Evolutionary conservation across 768 basidiomycete species (phyloP).

Genomic region (Chalciporus piperatus): DNA sequence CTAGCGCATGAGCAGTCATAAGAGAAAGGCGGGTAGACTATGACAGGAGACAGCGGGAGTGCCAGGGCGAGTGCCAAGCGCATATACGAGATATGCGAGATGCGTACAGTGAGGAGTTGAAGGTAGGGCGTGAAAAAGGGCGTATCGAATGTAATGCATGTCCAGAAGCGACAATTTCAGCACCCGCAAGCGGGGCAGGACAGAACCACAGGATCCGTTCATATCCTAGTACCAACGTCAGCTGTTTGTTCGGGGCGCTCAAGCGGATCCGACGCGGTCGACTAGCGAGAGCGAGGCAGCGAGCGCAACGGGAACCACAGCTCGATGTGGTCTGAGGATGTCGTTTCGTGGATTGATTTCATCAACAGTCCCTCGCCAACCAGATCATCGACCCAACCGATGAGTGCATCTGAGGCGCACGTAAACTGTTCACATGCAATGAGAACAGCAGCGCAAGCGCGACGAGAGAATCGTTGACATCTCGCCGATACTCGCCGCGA

Average conservation of each 20-base stretch:
- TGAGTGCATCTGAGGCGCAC: conserved; percentile 19
- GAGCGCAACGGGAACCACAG: conserved; percentile 17
- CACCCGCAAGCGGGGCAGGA: conserved; percentile 28
- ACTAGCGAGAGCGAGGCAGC: conserved; percentile 38
- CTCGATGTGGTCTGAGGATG: neutral
- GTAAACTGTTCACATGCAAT: conserved; percentile 36
- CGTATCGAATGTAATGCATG: conserved; percentile 23
- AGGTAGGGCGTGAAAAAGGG: conserved; percentile 22
- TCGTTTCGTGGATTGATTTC: conserved; percentile 20
- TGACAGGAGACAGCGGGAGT: conserved; percentile 19
- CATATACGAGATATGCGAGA: conserved; percentile 8
- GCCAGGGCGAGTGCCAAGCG: conserved; percentile 16
- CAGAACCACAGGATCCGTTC: conserved; percentile 9
- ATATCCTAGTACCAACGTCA: conserved; percentile 10
- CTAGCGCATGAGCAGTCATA: conserved; percentile 20
- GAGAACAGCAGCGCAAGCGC: conserved; percentile 20
- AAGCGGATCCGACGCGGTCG: conserved; percentile 26
- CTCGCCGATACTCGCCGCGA: conserved; percentile 22
- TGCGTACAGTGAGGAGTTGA: conserved; percentile 8
- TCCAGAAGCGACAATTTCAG: conserved; percentile 15
- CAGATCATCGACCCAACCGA: conserved; percentile 27
- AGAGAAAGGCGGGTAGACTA: conserved; percentile 21
- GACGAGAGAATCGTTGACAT: conserved; percentile 28
- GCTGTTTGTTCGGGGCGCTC: conserved; percentile 20
- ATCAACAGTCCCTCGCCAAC: conserved; percentile 24